Conservation (phyloP, 1,139 yeast species). For the Hemisphaericaspora xylofermentans region DNA sequence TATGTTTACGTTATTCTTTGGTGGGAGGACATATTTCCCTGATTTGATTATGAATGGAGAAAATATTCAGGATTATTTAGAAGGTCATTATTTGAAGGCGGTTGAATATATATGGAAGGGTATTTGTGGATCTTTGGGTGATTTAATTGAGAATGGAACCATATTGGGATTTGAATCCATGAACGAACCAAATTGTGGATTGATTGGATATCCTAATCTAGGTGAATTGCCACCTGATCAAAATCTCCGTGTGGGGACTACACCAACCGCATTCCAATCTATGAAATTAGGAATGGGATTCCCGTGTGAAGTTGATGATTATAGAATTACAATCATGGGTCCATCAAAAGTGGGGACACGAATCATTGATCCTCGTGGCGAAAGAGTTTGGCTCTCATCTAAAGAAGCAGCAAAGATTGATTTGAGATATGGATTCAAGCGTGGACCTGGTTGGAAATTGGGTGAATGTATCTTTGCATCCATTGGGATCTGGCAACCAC, state of each 20-base stretch:
- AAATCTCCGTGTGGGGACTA: constrained; percentile 61
- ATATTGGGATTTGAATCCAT: constrained; percentile 80
- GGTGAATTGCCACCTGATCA: constrained; percentile 49
- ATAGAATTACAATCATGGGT: constrained; percentile 67
- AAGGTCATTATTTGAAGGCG: constrained; percentile 59
- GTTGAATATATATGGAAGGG: constrained; percentile 53
- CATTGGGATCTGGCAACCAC: constrained; percentile 71
- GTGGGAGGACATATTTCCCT: constrained; percentile 72
- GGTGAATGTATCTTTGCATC: constrained; percentile 80
- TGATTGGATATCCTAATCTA: constrained; percentile 54
- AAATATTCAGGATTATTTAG: constrained; percentile 78
- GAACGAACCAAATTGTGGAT: constrained; percentile 82
- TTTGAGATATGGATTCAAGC: constrained; percentile 63
- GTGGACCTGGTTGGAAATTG: constrained; percentile 62
- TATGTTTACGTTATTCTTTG: constrained; percentile 85
- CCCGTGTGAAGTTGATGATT: constrained; percentile 62
- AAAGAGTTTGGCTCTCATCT: constrained; percentile 63
- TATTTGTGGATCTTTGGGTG: constrained; percentile 49
- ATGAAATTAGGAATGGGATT: constrained; percentile 72
- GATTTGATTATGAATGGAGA: constrained; percentile 64
- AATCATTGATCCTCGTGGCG: constrained; percentile 65
- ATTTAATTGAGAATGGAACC: constrained; percentile 51
- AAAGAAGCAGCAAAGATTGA: constrained; percentile 47
- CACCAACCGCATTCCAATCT: constrained; percentile 65
- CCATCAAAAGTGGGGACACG: constrained; percentile 62